phyloP scores from a whole-genome alignment of 768 basidiomycete species.

The Mycena vitilis region DNA sequence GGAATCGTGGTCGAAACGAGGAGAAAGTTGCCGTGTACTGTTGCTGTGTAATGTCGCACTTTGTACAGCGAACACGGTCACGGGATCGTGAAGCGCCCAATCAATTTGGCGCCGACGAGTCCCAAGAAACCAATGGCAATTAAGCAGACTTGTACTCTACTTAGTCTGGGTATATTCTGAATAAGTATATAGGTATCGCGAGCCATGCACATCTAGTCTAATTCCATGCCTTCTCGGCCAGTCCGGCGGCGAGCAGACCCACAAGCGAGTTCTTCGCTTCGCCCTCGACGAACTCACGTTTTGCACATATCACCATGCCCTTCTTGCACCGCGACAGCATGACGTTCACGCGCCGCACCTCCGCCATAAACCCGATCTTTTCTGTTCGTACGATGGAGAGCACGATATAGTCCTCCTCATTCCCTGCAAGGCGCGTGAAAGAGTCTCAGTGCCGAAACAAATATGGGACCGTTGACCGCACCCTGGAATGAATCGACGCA shows the following conservation, averaged over 20 bases:
- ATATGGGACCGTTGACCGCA: too few species aligned
- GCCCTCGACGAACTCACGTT: conserved; percentile 51
- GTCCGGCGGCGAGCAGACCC: conserved; percentile 40
- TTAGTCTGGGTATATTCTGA: conserved; percentile 18
- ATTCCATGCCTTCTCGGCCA: conserved; percentile 20
- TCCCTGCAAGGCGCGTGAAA: conserved; percentile 48
- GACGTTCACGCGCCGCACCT: conserved; percentile 62
- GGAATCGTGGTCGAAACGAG: neutral
- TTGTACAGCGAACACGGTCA: conserved; percentile 7
- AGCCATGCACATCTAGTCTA: neutral
- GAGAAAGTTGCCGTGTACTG: neutral
- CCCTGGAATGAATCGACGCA: conserved; percentile 87
- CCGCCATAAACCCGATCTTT: conserved; percentile 58
- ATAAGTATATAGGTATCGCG: conserved; percentile 4
- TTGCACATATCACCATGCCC: conserved; percentile 62
- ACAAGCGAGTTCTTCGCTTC: conserved; percentile 55
- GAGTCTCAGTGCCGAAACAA: too few species aligned
- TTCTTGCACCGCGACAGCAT: conserved; percentile 60
- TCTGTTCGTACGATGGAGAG: conserved; percentile 63
- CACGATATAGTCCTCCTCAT: conserved; percentile 62
- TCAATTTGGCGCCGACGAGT: neutral
- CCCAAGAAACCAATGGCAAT: neutral
- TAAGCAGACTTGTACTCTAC: neutral
- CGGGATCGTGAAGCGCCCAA: conserved; percentile 21
- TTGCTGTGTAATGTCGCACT: conserved; percentile 1